Evolutionary conservation across 2,329 filamentous ascomycete species (phyloP), one percentile per base, ranked within the genome.

Genomic region (Penicillium palitans): DNA sequence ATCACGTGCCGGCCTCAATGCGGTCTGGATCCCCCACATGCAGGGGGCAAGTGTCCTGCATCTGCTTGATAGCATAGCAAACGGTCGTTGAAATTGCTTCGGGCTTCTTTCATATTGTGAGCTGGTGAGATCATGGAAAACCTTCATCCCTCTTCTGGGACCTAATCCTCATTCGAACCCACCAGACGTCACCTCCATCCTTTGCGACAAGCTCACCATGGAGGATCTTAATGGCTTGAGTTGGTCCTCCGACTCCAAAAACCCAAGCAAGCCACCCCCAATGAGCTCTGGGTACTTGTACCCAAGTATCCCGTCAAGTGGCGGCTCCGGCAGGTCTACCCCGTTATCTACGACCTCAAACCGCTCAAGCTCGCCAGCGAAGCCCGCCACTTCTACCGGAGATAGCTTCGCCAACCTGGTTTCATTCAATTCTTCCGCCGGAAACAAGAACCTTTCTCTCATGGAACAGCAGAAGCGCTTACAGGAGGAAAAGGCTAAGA

Each of bases 401-500:
- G 79, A 81, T 62, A 81, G 79, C 66, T 93, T 91, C 35, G 80
- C 78, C 25, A 93, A 80, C 51, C 81, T 84, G 31, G 84, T 79
- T 59, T 93, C 89, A 60, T 88, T 89, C 60, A 68, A 65, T 33
- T 68, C 73, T 4, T 67, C 73, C 15, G 68, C 72, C 42, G 58
- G 77, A 54, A 84, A 83, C 31, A 88, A 87, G 73, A 95, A 89
- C 63, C 80, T 97, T 17, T 85, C 86, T 2, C 78, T 89, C 9
- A 78, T 84, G 55, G 86, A 88, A 68, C 83, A 85, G 52, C 87
- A 89, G 72, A 83, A 79, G 68, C 89, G 86, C 61, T 77, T 96
- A 64, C 85, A 90, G 64, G 90, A 96, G 74, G 88, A 91, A 74
- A 90, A 86, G 76, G 80, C 83, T 35, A 85, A 80, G 72, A 90